A percentile compares a stretch with the other conserved stretches of the same genome.
phyloP scores from a whole-genome alignment of 2,329 filamentous ascomycete species.

The Fusarium brevicatenulatum region DNA sequence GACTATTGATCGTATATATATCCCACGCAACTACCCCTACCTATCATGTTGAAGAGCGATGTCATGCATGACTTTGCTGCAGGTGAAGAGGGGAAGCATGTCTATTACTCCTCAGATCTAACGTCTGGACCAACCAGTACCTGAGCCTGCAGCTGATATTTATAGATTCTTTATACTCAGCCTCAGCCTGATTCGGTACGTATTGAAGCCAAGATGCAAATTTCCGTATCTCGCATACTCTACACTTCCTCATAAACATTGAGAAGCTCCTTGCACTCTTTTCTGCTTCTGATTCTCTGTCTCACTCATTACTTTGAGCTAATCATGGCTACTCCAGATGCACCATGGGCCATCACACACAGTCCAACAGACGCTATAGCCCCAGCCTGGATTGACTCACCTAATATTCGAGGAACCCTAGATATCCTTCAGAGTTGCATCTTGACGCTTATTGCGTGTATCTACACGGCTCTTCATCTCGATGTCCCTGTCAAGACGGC shows the following conservation, averaged over 20 bases:
- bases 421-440: constrained; percentile 50
- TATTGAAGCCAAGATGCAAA: neutral
- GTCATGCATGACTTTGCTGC: neutral
- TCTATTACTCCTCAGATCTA: neutral
- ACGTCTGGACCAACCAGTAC: neutral
- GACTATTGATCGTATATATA: neutral
- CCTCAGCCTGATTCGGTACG: constrained; percentile 6
- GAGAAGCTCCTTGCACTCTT: neutral
- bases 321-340: neutral
- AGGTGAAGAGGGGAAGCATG: neutral
- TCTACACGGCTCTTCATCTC: constrained; percentile 51
- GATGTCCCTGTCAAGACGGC: constrained; percentile 45
- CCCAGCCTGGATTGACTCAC: constrained; percentile 1
- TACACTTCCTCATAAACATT: neutral
- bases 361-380: neutral
- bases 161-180: neutral
- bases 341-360: neutral
- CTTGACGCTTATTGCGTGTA: constrained; percentile 49
- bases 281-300: neutral
- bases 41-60: neutral
- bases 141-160: neutral
- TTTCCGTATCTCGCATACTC: neutral
- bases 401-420: neutral
- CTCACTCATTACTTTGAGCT: too few relatives aligned
- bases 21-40: neutral